These are phyloP conservation scores for Thelephora ganbajun DNA, from an alignment of 768 basidiomycete species.

Conservation along the genomic window DNA sequence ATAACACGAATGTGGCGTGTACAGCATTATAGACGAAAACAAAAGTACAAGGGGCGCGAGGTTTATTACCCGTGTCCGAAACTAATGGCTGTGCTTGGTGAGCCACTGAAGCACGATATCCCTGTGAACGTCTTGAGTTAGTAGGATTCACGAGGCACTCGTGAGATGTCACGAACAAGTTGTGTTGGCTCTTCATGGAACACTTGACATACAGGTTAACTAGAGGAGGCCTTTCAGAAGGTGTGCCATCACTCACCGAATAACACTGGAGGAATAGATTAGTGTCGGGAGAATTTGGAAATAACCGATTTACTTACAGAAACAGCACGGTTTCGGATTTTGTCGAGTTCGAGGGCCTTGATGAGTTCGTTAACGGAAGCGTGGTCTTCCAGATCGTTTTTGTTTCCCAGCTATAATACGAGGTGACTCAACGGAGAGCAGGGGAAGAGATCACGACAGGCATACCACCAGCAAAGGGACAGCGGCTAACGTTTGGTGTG, in stretches of 20 bases:
- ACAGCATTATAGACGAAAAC: conserved; percentile 3
- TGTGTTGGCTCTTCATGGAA: conserved; percentile 94
- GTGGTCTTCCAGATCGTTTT: conserved; percentile 75
- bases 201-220: conserved; percentile 38
- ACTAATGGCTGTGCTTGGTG: conserved; percentile 53
- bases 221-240: neutral
- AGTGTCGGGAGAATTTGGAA: neutral
- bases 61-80: conserved; percentile 2
- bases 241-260: conserved; percentile 35
- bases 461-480: conserved; percentile 77
- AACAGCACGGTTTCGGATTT: conserved; percentile 66
- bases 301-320: conserved; percentile 42
- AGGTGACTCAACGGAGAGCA: neutral
- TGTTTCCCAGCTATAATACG: conserved; percentile 65
- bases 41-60: neutral
- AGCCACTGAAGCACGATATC: conserved; percentile 89
- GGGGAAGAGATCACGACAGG: conserved; percentile 4
- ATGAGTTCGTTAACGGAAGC: conserved; percentile 77
- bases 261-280: conserved; percentile 41
- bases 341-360: conserved; percentile 59
- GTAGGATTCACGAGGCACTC: neutral
- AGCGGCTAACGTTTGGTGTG: conserved; percentile 46
- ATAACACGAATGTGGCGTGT: neutral
- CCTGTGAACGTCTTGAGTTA: conserved; percentile 20
- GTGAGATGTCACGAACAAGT: conserved; percentile 41